A percentile compares a stretch with the other conserved stretches of the same genome.
These are phyloP conservation scores for Cadophora gregata DNA, from an alignment of 2,329 filamentous ascomycete genomes.

Conservation along the genomic window DNA sequence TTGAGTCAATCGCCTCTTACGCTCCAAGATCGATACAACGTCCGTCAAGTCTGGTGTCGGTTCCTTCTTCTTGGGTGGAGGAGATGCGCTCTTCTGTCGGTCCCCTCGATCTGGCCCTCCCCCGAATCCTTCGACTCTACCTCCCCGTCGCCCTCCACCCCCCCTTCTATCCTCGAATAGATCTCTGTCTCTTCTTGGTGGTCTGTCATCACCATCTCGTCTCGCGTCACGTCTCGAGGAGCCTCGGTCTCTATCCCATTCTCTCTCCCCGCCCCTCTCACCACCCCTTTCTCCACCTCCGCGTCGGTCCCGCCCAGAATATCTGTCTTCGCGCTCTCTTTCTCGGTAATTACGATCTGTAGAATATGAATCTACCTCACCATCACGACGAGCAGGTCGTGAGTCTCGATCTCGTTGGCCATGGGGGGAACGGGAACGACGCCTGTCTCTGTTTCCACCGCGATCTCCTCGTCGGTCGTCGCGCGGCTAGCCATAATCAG, in stretches of 20 bases:
- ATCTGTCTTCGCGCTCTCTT: constrained; percentile 91
- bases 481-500: constrained; percentile 44
- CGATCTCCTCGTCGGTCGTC: constrained; percentile 52
- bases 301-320: constrained; percentile 70
- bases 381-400: constrained; percentile 71
- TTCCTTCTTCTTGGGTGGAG: constrained; percentile 88
- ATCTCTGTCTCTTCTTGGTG: constrained; percentile 61
- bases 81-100: constrained; percentile 71
- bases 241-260: constrained; percentile 76
- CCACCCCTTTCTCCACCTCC: constrained; percentile 66
- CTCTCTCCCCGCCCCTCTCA: constrained; percentile 61
- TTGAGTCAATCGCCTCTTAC: constrained; percentile 92
- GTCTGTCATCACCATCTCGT: constrained; percentile 69
- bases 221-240: constrained; percentile 64
- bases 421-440: constrained; percentile 83
- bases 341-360: constrained; percentile 92
- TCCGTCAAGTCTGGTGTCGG: constrained; percentile 94
- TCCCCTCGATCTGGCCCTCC: constrained; percentile 51
- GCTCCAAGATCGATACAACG: constrained; percentile 78
- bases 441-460: constrained; percentile 60
- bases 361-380: constrained; percentile 85
- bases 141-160: constrained; percentile 55
- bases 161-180: constrained; percentile 66
- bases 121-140: constrained; percentile 46
- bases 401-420: constrained; percentile 69